Evolutionary conservation across 2,329 filamentous ascomycete genomes (phyloP).

Genomic region (Anthostomella pinea): DNA sequence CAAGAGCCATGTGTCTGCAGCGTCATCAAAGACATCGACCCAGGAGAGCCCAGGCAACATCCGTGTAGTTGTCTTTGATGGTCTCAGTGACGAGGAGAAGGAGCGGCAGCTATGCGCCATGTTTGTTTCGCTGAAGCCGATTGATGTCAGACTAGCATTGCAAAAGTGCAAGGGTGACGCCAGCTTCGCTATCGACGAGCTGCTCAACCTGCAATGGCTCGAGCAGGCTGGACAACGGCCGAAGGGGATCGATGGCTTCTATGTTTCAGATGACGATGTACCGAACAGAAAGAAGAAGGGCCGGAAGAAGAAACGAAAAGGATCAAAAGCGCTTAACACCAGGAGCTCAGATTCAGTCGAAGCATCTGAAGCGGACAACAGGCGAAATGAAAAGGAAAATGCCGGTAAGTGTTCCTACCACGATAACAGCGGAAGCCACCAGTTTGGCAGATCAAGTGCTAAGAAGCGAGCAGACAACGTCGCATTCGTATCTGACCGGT

Average conservation of each 20-base stretch:
- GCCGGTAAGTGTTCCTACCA: slow-evolving; percentile 18
- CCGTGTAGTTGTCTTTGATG: slow-evolving; percentile 32
- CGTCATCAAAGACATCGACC: slow-evolving; percentile 21
- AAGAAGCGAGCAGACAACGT: slow-evolving; percentile 36
- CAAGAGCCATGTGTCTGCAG: slow-evolving; percentile 19
- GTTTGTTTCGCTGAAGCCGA: slow-evolving; percentile 66
- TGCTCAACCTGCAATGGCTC: slow-evolving; percentile 77
- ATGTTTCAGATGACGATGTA: slow-evolving; percentile 49
- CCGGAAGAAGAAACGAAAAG: slow-evolving; percentile 28
- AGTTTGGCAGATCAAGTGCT: slow-evolving; percentile 6
- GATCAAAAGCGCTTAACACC: slow-evolving; percentile 11
- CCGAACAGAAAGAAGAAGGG: slow-evolving; percentile 38
- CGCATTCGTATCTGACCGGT: slow-evolving; percentile 41
- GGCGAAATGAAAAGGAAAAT: slow-evolving; percentile 9
- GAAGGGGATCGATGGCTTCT: slow-evolving; percentile 83
- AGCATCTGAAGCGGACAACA: slow-evolving; percentile 9
- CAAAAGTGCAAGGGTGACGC: slow-evolving; percentile 66
- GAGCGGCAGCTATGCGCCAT: slow-evolving; percentile 61
- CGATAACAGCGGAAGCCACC: neutral
- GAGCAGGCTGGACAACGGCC: slow-evolving; percentile 60
- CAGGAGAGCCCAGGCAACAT: slow-evolving; percentile 24
- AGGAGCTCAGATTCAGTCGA: slow-evolving; percentile 8
- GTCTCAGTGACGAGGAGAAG: slow-evolving; percentile 59
- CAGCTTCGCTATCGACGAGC: slow-evolving; percentile 69
- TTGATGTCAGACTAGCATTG: slow-evolving; percentile 65